Evolutionary conservation across 169 alveolate genomes (phyloP), one percentile per base, ranked within the genome.

Genomic region (Eimeria sp.): DNA sequence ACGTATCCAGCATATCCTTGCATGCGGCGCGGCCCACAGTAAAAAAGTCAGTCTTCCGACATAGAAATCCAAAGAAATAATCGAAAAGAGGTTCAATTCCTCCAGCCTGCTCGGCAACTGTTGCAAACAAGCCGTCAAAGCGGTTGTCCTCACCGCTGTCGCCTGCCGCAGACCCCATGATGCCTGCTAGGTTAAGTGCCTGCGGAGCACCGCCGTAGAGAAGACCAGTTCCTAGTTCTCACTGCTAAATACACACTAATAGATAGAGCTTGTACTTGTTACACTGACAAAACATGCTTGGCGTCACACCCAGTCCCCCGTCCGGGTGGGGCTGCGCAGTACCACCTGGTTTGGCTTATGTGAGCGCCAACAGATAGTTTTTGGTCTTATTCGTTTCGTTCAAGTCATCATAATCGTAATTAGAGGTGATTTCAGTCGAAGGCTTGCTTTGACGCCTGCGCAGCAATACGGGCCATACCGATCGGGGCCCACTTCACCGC

Each of bases 31-130:
- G 95, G 67, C 95, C 97, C 87, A 95, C 98, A 58, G 89, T 95
- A 96, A 97, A 99, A 97, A 99, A 99, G 97, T 99, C 99, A 34
- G 99, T 99, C 97, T 99, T 99, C 73, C 99, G 96, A 76, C 98
- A 98, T 95, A 99, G 97, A 97, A 99, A 99, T 22, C 99, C 98
- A 97, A 99, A 99, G 94, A 99, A 97, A 80, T 97, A 96, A 91
- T 98, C 99, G 96, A 99, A 97, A 94, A 99, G 98, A 45, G 97
- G 97, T 57, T 99, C 99, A 63, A 99, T 99, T 40, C 99, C 99
- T 72, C 99, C 98, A 40, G 99, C 98, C 95, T 99, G 99, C 95
- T 95, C 97, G 18, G 97, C 97, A 4, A 96, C 94, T 34, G 95
- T 84, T 73, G 93, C 75, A 54, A 95, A 95, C 89, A 96, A 70